Conservation (phyloP, 805 yeast genomes). For the Saccharomycopsis olivae region DNA sequence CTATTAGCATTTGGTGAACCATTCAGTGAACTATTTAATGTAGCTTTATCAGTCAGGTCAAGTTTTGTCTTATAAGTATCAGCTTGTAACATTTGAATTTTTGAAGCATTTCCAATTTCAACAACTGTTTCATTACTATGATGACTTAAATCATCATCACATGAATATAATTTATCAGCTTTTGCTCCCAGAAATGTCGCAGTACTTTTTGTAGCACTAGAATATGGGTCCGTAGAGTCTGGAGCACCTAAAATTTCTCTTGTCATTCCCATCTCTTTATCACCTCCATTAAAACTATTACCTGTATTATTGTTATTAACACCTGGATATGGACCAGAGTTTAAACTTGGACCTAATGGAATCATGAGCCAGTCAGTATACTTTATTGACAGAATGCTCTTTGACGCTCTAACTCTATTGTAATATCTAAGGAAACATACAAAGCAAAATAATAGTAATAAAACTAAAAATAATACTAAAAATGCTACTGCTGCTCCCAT, state of each 20-base stretch:
- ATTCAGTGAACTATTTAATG: background rate
- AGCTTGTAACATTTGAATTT: background rate
- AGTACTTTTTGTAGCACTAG: no score
- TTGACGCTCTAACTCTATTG: slow-evolving; percentile 8
- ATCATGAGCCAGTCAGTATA: slow-evolving; percentile 14
- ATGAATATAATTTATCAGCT: no score
- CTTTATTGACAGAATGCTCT: slow-evolving; percentile 3
- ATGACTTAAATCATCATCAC: background rate
- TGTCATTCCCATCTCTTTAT: no score
- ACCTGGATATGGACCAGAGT: no score
- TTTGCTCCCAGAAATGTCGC: no score
- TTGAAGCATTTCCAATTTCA: background rate
- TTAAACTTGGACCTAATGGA: slow-evolving; percentile 10
- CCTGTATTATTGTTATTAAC: no score
- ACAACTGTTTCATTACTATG: background rate
- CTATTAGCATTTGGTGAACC: slow-evolving; percentile 11
- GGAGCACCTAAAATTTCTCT: no score
- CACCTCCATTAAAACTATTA: no score
- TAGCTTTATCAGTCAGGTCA: background rate
- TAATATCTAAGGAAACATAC: background rate
- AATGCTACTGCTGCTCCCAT: slow-evolving; percentile 5
- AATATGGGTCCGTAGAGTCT: no score
- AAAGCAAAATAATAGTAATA: background rate
- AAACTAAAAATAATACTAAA: slow-evolving; percentile 2
- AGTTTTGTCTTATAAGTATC: background rate